Percentiles rank a stretch among this genome's conserved stretches.
Evolutionary conservation across 179 eudicot genomes (phyloP).

Genomic region (Camellia oleifera): DNA sequence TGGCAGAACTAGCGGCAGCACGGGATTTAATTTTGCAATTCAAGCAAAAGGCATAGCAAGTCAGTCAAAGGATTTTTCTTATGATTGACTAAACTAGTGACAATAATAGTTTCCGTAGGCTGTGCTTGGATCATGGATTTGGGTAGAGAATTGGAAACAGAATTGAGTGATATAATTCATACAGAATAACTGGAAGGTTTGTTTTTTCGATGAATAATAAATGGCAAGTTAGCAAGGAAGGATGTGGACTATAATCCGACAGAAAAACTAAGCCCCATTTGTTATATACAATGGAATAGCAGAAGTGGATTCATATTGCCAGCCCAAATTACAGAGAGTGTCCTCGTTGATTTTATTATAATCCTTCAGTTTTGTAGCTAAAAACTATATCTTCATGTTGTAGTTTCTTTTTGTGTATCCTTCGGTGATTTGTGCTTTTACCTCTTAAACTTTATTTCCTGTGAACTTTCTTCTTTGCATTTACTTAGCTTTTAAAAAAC

Average conservation of each 20-base stretch:
- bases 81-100: too few species aligned
- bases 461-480: conserved; percentile 36
- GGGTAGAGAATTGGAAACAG: too few species aligned
- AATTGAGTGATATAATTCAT: too few species aligned
- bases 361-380: background rate
- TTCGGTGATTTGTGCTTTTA: background rate
- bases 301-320: background rate
- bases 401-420: background rate
- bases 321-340: background rate
- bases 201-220: too few species aligned
- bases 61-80: background rate
- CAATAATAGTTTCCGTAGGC: too few species aligned
- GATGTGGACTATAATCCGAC: background rate
- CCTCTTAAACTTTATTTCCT: background rate
- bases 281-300: background rate
- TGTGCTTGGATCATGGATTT: too few species aligned
- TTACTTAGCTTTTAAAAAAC: conserved; percentile 48
- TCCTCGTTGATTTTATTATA: background rate
- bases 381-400: background rate
- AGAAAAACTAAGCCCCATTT: too few species aligned
- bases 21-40: background rate
- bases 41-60: background rate
- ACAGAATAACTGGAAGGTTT: too few species aligned
- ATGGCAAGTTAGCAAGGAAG: background rate
- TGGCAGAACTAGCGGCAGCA: background rate